A percentile compares a stretch with the other conserved stretches of the same genome.
Conservation (phyloP, 2,329 filamentous ascomycete genomes). For the Arthrobotrys musiformis region DNA sequence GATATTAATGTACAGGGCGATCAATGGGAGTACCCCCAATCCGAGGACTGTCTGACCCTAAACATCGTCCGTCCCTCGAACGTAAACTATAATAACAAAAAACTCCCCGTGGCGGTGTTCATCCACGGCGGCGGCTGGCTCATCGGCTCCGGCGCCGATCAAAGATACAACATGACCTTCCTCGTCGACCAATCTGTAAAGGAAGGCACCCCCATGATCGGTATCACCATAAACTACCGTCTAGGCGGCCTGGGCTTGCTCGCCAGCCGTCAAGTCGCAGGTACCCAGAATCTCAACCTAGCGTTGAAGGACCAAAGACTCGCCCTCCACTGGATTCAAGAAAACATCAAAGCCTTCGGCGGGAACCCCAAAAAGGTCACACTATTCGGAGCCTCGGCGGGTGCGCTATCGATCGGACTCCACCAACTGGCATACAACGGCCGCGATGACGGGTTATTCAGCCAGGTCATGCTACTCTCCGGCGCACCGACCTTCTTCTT, state of each 20-base stretch:
- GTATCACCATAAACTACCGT: slow-evolving; percentile 69
- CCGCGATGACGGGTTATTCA: slow-evolving; percentile 68
- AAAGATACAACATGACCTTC: slow-evolving; percentile 72
- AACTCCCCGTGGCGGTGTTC: slow-evolving; percentile 61
- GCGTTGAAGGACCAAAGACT: slow-evolving; percentile 73
- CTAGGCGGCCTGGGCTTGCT: slow-evolving; percentile 68
- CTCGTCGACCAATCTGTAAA: slow-evolving; percentile 69
- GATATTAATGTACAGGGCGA: slow-evolving; percentile 1
- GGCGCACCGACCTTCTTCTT: slow-evolving; percentile 62
- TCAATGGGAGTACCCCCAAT: slow-evolving; percentile 29
- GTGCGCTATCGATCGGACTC: slow-evolving; percentile 66
- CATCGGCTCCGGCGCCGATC: slow-evolving; percentile 67
- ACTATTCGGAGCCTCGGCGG: slow-evolving; percentile 73
- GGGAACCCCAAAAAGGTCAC: slow-evolving; percentile 71
- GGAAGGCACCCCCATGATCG: slow-evolving; percentile 69
- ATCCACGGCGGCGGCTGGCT: slow-evolving; percentile 66
- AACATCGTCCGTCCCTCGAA: slow-evolving; percentile 60
- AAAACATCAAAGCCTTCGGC: slow-evolving; percentile 71
- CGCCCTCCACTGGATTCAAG: slow-evolving; percentile 71
- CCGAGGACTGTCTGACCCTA: slow-evolving; percentile 61
- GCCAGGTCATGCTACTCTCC: slow-evolving; percentile 67
- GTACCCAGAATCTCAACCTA: slow-evolving; percentile 69
- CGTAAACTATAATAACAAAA: not conserved
- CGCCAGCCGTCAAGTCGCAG: slow-evolving; percentile 64
- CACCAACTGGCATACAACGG: slow-evolving; percentile 69